Conservation (phyloP, 140 eudicot genomes). For the Anethum foeniculum region DNA sequence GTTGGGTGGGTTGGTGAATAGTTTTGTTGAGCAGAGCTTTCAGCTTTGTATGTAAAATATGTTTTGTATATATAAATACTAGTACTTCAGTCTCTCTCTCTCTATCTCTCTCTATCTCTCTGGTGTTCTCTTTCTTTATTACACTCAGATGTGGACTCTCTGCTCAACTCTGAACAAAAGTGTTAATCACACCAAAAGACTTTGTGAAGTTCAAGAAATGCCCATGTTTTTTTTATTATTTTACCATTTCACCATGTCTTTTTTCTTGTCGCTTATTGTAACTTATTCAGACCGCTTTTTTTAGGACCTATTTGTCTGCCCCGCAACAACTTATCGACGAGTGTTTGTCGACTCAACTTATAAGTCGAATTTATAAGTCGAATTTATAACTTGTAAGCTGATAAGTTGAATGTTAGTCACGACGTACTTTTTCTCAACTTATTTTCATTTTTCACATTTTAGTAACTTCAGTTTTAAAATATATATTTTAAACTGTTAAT, state of each 20-base stretch:
- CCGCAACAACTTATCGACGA: no score
- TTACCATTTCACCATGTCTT: slow-evolving; percentile 12
- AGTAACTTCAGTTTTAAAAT: no score
- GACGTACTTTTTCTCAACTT: no score
- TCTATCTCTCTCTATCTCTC: neutral
- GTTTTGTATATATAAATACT: neutral
- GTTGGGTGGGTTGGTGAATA: neutral
- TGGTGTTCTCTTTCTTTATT: slow-evolving; percentile 8
- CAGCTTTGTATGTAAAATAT: neutral
- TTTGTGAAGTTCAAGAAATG: neutral
- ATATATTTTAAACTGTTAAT: no score
- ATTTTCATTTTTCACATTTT: no score
- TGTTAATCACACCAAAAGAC: neutral
- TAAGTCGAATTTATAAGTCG: no score
- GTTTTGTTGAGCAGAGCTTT: slow-evolving; percentile 8
- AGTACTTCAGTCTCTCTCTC: neutral
- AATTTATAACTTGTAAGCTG: no score
- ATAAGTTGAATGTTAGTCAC: no score
- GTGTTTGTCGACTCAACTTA: no score
- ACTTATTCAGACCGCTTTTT: neutral
- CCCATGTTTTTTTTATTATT: neutral
- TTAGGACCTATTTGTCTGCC: no score
- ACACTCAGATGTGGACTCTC: slow-evolving; percentile 12
- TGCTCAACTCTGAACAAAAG: slow-evolving; percentile 11
- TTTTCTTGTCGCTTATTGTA: slow-evolving; percentile 11